Evolutionary conservation across 306 rosid genomes (phyloP).

Genomic region (Fragaria nilgerrensis): DNA sequence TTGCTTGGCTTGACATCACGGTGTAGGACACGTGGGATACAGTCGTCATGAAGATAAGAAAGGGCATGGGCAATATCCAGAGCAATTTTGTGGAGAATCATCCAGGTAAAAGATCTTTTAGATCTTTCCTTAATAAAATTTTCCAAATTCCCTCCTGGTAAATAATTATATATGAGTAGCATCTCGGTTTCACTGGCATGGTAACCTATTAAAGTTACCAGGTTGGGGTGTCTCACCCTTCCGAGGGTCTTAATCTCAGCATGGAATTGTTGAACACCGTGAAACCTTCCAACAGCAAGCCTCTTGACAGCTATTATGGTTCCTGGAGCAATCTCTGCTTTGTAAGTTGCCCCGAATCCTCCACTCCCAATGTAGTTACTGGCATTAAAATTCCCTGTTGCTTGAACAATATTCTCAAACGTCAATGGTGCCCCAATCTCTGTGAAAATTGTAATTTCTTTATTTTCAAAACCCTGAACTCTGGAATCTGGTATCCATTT

Average conservation of each 20-base stretch:
- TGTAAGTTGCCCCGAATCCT: slow-evolving; percentile 39
- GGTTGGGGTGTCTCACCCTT: slow-evolving; percentile 31
- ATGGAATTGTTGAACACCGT: slow-evolving; percentile 35
- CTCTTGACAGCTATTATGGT: slow-evolving; percentile 32
- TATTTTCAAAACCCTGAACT: slow-evolving; percentile 33
- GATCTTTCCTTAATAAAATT: slow-evolving; percentile 33
- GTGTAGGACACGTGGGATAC: slow-evolving; percentile 36
- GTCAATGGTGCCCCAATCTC: slow-evolving; percentile 30
- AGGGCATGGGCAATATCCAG: slow-evolving; percentile 36
- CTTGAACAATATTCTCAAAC: slow-evolving; percentile 32
- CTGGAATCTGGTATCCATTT: slow-evolving; percentile 42
- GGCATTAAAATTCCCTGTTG: slow-evolving; percentile 34
- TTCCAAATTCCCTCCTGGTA: slow-evolving; percentile 41
- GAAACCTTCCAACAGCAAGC: slow-evolving; percentile 38
- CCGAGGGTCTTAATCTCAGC: slow-evolving; percentile 39
- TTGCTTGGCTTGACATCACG: slow-evolving; percentile 43
- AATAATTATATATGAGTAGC: slow-evolving; percentile 37
- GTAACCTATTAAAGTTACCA: slow-evolving; percentile 39
- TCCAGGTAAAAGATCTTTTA: slow-evolving; percentile 28
- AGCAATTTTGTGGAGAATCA: slow-evolving; percentile 39
- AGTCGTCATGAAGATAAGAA: slow-evolving; percentile 34
- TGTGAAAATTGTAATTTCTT: slow-evolving; percentile 34
- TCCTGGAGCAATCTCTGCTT: slow-evolving; percentile 32
- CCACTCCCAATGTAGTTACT: slow-evolving; percentile 34
- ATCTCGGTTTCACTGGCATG: slow-evolving; percentile 40